Conservation (phyloP, 2,329 filamentous ascomycete genomes). For the Ilyonectria robusta region DNA sequence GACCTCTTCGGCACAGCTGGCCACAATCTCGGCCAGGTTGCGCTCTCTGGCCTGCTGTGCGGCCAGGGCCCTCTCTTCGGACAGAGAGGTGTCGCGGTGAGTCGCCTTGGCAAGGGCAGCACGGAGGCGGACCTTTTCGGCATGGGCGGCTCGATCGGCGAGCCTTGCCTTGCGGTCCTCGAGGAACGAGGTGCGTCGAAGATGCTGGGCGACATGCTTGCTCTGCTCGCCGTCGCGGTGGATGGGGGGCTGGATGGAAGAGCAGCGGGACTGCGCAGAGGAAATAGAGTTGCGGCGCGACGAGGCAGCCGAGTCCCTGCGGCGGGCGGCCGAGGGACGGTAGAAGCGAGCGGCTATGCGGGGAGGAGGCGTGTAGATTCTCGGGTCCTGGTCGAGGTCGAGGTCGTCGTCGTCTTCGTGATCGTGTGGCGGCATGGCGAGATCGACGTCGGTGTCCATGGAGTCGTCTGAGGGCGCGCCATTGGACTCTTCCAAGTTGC, state of each 20-base stretch:
- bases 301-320: slow-evolving; percentile 82
- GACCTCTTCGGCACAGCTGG: slow-evolving; percentile 86
- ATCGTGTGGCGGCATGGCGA: slow-evolving; percentile 56
- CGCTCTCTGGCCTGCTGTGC: slow-evolving; percentile 84
- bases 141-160: slow-evolving; percentile 85
- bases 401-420: slow-evolving; percentile 40
- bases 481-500: slow-evolving; percentile 56
- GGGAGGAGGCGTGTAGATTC: slow-evolving; percentile 75
- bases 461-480: slow-evolving; percentile 49
- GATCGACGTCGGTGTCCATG: slow-evolving; percentile 53
- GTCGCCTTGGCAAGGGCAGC: slow-evolving; percentile 82
- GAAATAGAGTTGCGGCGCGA: slow-evolving; percentile 86
- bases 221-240: slow-evolving; percentile 74
- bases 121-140: slow-evolving; percentile 84
- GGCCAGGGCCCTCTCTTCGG: slow-evolving; percentile 83
- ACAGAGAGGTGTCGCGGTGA: slow-evolving; percentile 73
- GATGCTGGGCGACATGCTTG: slow-evolving; percentile 83
- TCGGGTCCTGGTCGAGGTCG: slow-evolving; percentile 52
- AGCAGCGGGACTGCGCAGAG: slow-evolving; percentile 80
- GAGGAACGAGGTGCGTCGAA: slow-evolving; percentile 84
- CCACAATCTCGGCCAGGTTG: slow-evolving; percentile 85
- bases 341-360: slow-evolving; percentile 86
- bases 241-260: slow-evolving; percentile 66
- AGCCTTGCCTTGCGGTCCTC: slow-evolving; percentile 85
- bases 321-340: slow-evolving; percentile 74